Evolutionary conservation across 345 rosid genomes (phyloP), one percentile per base, ranked within the genome.

Genomic region (Murraya paniculata): DNA sequence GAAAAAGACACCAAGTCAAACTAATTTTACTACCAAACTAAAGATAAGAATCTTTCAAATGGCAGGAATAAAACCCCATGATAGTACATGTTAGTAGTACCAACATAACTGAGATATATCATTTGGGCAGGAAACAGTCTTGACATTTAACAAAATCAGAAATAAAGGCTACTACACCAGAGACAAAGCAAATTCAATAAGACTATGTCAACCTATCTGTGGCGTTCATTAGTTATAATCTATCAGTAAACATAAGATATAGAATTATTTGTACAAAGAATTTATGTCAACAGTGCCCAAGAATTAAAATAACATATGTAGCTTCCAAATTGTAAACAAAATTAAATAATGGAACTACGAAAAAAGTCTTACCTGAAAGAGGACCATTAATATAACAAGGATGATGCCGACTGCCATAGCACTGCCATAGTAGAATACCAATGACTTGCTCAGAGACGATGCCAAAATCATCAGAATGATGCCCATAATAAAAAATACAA

Each of bases 391-490:
- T 78, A 92, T 81, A 53, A 95, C 97, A 83, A 95, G 99, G 86
- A 95, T 81, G 81, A 93, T 80, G 25, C 99, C 99, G 79, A 91
- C 82, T 81, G 91, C 88, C 98, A 95, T 95, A 48, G 98, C 96
- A 82, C 99, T 88, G 84, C 94, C 75, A 80, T 95, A 95, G 88
- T 93, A 95, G 84, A 95, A 93, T 7, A 81, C 88, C 77, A 95
- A 79, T 21, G 99, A 95, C 77, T 90, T 81, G 91, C 99, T 93
- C 80, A 92, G 75, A 16, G 83, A 35, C 53, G 96, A 83, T 73
- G 98, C 95, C 72, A 85, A 85, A 60, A 84, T 90, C 87, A 90
- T 68, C 68, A 95, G 71, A 24, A 91, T 11, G n/a, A 89, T 76
- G 77, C 98, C 99, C 61, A 83, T 19, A 45, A 90, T 48, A 22